Percentiles rank a stretch among this genome's conserved stretches.
Conservation (phyloP, 106 monocot species). For the Acorus gramineus region DNA sequence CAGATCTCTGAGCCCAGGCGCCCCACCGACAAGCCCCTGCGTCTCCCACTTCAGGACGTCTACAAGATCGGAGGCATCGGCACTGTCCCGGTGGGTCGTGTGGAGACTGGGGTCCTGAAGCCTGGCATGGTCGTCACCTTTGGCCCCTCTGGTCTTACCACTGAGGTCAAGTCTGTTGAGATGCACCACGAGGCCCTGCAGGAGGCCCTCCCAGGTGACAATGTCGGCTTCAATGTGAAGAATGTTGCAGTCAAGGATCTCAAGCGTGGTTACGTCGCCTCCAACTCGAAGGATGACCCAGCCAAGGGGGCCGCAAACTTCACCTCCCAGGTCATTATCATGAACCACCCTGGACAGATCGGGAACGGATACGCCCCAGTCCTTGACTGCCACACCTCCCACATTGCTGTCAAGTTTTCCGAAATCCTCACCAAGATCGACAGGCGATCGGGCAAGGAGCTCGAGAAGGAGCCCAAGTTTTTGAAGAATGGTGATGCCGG, state of each 20-base stretch:
- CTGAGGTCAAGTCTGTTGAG: conserved; percentile 61
- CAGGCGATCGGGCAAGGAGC: no score
- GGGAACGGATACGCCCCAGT: no score
- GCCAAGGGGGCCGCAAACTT: conserved; percentile 16
- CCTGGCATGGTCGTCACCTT: conserved; percentile 55
- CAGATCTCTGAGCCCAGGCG: conserved; percentile 46
- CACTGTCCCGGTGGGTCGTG: conserved; percentile 35
- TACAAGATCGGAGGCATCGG: conserved; percentile 72
- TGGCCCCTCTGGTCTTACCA: conserved; percentile 39
- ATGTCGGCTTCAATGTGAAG: conserved; percentile 65
- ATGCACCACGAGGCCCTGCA: conserved; percentile 58
- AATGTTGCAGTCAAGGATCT: conserved; percentile 63
- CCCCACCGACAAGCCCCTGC: conserved; percentile 38
- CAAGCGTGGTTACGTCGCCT: conserved; percentile 58
- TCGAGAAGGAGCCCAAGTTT: conserved; percentile 50
- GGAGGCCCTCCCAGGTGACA: conserved; percentile 50
- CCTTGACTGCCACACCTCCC: no score
- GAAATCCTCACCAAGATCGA: no score
- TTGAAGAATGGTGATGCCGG: conserved; percentile 76
- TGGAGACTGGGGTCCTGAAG: conserved; percentile 27
- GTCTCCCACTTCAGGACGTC: conserved; percentile 56
- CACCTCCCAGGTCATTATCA: conserved; percentile 35
- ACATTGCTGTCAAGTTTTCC: no score
- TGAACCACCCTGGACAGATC: conserved; percentile 27
- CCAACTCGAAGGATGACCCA: conserved; percentile 54